Conservation (phyloP, 2,329 filamentous ascomycete species). For the Pseudocercospora macadamiae region DNA sequence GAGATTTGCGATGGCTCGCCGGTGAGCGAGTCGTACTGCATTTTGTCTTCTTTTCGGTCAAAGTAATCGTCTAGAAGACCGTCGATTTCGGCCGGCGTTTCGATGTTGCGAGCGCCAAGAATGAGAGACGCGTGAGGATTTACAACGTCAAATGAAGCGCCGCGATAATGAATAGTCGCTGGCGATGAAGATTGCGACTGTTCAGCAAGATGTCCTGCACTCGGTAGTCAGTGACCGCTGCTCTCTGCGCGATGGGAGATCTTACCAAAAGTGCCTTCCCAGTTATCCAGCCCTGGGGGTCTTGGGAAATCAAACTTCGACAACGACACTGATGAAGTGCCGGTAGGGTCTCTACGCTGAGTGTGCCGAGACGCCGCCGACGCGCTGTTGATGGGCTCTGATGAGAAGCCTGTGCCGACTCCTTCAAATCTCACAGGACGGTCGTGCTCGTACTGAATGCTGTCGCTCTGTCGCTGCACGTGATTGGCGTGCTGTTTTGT, state of each 20-base stretch:
- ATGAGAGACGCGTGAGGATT: constrained; percentile 41
- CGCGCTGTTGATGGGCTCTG: not conserved
- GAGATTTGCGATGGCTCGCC: constrained; percentile 26
- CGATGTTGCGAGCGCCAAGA: constrained; percentile 31
- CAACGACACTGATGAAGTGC: constrained; percentile 31
- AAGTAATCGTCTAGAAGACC: constrained; percentile 39
- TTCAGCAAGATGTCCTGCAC: constrained; percentile 25
- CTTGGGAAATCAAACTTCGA: constrained; percentile 37
- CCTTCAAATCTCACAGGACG: not conserved
- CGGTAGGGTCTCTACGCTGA: not conserved
- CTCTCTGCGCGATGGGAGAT: not conserved
- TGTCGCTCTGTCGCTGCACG: not conserved
- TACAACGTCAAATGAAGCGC: constrained; percentile 40
- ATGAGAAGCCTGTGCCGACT: not conserved
- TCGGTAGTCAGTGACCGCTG: constrained; percentile 19
- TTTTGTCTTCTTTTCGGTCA: constrained; percentile 17
- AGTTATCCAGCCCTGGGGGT: constrained; percentile 31
- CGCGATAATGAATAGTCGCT: constrained; percentile 36
- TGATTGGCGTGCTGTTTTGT: not conserved
- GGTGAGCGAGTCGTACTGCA: constrained; percentile 13
- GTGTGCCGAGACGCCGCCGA: not conserved
- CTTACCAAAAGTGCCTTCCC: constrained; percentile 35
- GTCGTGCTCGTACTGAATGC: not conserved
- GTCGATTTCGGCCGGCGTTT: constrained; percentile 40
- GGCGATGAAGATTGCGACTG: constrained; percentile 26